phyloP scores from a whole-genome alignment of 2,329 filamentous ascomycete species.

The Aspergillus ustus region DNA sequence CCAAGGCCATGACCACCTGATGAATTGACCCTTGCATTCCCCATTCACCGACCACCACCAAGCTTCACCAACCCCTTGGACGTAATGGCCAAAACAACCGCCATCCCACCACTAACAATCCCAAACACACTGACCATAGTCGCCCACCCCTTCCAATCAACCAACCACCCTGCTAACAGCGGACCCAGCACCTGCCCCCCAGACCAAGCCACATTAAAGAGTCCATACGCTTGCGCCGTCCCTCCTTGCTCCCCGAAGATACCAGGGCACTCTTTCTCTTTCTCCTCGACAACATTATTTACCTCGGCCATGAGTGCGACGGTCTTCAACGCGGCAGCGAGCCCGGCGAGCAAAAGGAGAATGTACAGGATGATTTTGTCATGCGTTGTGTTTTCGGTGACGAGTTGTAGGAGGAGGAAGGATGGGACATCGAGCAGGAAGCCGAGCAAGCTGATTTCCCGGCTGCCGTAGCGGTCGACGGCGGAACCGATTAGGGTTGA shows the following conservation, averaged over 20 bases:
- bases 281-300: constrained; percentile 58
- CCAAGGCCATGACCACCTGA: neutral
- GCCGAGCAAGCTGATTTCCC: constrained; percentile 59
- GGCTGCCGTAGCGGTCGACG: constrained; percentile 63
- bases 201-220: constrained; percentile 61
- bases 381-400: constrained; percentile 58
- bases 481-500: constrained; percentile 60
- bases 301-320: constrained; percentile 75
- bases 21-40: neutral
- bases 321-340: constrained; percentile 61
- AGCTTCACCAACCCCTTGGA: constrained; percentile 28
- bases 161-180: constrained; percentile 55
- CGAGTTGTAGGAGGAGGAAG: constrained; percentile 67
- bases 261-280: constrained; percentile 55
- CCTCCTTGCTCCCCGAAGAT: constrained; percentile 60
- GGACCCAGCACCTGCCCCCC: constrained; percentile 57
- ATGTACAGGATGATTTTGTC: constrained; percentile 69
- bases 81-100: constrained; percentile 44
- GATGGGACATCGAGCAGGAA: constrained; percentile 64
- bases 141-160: constrained; percentile 53
- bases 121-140: constrained; percentile 59
- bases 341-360: constrained; percentile 64
- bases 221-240: constrained; percentile 62
- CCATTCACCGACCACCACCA: constrained; percentile 7
- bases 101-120: constrained; percentile 53